A percentile compares a stretch with the other conserved stretches of the same genome.
These are phyloP conservation scores for Myxozyma monticola DNA, from an alignment of 805 yeast species.

Conservation along the genomic window DNA sequence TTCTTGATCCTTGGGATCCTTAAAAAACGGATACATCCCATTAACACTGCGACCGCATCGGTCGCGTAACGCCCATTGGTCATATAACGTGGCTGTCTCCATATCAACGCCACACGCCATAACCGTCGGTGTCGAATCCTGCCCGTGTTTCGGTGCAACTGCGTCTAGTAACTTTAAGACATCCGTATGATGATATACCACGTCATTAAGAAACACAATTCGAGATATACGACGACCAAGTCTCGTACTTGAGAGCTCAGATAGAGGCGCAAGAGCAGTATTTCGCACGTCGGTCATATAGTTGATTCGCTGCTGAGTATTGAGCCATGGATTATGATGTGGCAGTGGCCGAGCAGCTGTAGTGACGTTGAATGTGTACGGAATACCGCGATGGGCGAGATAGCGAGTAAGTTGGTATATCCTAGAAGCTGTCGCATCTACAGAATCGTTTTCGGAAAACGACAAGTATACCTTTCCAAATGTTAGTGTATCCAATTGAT, in stretches of 20 bases:
- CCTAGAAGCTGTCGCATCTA: conserved; percentile 19
- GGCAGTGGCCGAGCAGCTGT: conserved; percentile 21
- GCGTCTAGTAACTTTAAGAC: conserved; percentile 15
- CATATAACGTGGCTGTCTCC: conserved; percentile 23
- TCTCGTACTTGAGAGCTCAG: conserved; percentile 3
- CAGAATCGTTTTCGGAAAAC: conserved; percentile 23
- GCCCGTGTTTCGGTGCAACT: background rate
- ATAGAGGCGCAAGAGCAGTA: conserved; percentile 18
- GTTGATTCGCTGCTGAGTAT: conserved; percentile 13
- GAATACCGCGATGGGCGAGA: conserved; percentile 11
- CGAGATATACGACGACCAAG: conserved; percentile 11
- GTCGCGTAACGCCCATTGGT: conserved; percentile 25
- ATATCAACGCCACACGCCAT: conserved; percentile 25
- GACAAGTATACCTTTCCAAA: conserved; percentile 18
- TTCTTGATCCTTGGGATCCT: conserved; percentile 2
- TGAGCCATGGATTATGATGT: conserved; percentile 20
- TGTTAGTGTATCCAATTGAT: background rate
- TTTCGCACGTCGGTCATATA: conserved; percentile 27
- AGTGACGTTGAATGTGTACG: conserved; percentile 14
- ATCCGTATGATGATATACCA: conserved; percentile 18
- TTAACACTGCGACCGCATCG: conserved; percentile 14
- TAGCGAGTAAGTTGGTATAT: conserved; percentile 17
- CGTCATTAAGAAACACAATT: conserved; percentile 23
- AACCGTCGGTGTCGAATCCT: conserved; percentile 6
- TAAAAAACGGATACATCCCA: conserved; percentile 20